Conservation (phyloP, 345 rosid genomes). For the Eucalyptus guilfoylei region DNA sequence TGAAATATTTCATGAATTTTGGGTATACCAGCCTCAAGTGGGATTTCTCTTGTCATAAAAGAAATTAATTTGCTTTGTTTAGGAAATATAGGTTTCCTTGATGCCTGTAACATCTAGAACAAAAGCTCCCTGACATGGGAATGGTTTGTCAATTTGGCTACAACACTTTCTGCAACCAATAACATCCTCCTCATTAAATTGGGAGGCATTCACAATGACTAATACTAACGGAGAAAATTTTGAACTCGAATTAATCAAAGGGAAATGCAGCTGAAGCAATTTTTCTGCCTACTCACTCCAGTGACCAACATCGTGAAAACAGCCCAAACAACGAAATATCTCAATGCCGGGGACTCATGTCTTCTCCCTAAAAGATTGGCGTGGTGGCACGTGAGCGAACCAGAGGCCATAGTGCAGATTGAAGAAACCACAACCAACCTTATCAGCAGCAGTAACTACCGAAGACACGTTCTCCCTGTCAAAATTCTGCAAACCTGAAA, state of each 20-base stretch:
- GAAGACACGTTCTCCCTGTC: constrained; percentile 41
- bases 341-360: neutral
- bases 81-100: neutral
- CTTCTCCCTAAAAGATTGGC: neutral
- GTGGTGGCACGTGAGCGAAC: neutral
- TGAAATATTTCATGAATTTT: neutral
- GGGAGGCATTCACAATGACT: neutral
- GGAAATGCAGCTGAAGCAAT: neutral
- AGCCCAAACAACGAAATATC: neutral
- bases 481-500: constrained; percentile 46
- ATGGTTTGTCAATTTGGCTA: neutral
- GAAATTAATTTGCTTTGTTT: neutral
- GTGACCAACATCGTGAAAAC: neutral
- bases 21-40: neutral
- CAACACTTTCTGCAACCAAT: neutral
- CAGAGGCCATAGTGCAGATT: neutral
- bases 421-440: constrained; percentile 12
- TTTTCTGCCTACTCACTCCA: neutral
- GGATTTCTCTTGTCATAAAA: neutral
- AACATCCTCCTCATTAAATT: neutral
- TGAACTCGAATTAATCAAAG: neutral
- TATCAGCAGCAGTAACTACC: constrained; percentile 52
- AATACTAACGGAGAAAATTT: neutral
- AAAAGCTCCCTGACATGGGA: neutral
- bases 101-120: neutral